Base-by-base conservation (phyloP, 2,329 filamentous ascomycete genomes). In the Dryadomyces sulphureus region DNA sequence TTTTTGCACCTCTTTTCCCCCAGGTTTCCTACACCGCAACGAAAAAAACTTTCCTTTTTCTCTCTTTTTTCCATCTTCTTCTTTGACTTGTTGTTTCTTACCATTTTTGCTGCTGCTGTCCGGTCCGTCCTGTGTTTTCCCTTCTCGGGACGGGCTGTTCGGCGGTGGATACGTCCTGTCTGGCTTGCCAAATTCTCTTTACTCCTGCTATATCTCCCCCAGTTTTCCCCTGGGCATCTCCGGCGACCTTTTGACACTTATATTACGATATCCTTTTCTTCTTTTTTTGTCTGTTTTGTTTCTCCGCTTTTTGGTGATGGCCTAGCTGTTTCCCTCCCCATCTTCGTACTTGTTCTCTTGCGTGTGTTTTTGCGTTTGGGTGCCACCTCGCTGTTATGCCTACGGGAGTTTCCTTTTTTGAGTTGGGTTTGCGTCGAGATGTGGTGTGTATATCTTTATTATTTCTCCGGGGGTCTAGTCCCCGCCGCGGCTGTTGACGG, bases 251-350 rank as follows among this genome's bases (percentile, higher is more conserved):
- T 32, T 32, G 27, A 14, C 27, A 32, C 27, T 32, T 46, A 46
- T 38, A 45, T 46, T 47, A 49, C 47, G 47, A 47, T 49, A 49
- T 51, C 48, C 41, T 47, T 45, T 49, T 45, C 11, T 22, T 44
- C 41, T 46, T 44, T 25, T 34, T 34, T 14, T 39, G 5, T 32
- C 30, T 38, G 34, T 19, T 46, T 43, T 38, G 22, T 19, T 43
- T 40, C n/a, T 7, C 4, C 40, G 14, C 39, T 20, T 8, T 39
- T 41, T 45, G 25, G 19, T 17, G 16, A 39, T 42, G 21, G 27
- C 32, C 42, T 30, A 27, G 7, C 19, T 21, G 16, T 40, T 22
- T 25, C 25, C 12, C 35, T 38, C 19, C 19, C 14, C n/a, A 9
- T n/a, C 20, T 35, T 32, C 16, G 17, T 36, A 36, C 14, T 30